Evolutionary conservation across 192 early-diverging fungal genomes (phyloP), one percentile per base, ranked within the genome.

Genomic region (Geranomyces variabilis): DNA sequence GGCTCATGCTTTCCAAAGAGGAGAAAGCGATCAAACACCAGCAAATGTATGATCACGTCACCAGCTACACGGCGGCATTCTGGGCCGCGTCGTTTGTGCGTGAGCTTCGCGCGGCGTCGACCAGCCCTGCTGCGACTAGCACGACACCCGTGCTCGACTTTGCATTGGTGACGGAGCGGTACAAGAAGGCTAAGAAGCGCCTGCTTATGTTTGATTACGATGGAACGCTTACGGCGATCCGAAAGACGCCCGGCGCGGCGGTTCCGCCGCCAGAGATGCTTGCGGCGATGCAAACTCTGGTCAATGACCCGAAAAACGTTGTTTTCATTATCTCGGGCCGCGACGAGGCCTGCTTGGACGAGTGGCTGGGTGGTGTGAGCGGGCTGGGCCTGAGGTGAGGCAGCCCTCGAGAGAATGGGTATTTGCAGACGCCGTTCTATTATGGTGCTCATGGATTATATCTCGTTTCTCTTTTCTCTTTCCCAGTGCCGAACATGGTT

Each of bases 171-270:
- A 28, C 66, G 7, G 64, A 83, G 21, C 78, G 71, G 17, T 95
- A 89, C 80, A 66, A 57, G 12, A 55, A 65, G 3, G 69, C 95
- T 10, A 85, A 86, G 71, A 91, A 85, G 73, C 87, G 97, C 21
- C 81, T 97, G 13, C 77, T 99, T 33, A 87, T 96, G 80, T 93
- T 99, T 76, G 96, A 98, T 70, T 98, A 98, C 76, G 96, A 98
- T 70, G 97, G 97, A 31, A 99, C 96, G 5, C 78, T 99, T 15
- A 96, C 95, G 1, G 93, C 95, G 2, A 96, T 96, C 49, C 83
- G 83, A 56, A 94, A 91, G 77, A 92, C 86, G 24, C 94, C 94
- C 14, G 85, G 86, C 3, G 89, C 89, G 34, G 94, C 94, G 14
- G 68, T 91, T 6, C 97, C 96, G 55, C 86, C 92, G 46, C 83